These are phyloP conservation scores for Fusarium nisikadoi DNA, from an alignment of 2,329 filamentous ascomycete species.

Conservation along the genomic window DNA sequence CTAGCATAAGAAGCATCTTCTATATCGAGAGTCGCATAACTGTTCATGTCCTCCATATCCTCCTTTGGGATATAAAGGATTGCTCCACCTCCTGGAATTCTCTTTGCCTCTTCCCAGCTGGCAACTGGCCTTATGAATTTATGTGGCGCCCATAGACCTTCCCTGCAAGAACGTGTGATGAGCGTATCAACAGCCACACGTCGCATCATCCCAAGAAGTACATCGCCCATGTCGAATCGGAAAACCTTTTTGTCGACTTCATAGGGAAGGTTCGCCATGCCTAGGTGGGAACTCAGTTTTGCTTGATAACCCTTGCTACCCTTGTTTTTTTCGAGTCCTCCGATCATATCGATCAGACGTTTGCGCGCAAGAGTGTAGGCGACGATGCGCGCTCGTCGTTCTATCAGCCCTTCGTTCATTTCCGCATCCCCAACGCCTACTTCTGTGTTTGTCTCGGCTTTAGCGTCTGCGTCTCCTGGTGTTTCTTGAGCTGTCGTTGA, in stretches of 20 bases:
- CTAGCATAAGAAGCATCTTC: constrained; percentile 47
- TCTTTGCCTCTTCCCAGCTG: constrained; percentile 57
- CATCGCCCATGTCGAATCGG: constrained; percentile 65
- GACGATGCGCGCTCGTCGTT: constrained; percentile 23
- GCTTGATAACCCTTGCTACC: background rate
- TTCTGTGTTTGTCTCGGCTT: background rate
- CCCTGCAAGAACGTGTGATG: constrained; percentile 35
- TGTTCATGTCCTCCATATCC: constrained; percentile 43
- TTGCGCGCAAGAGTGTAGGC: constrained; percentile 47
- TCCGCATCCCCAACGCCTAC: background rate
- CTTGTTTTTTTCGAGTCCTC: background rate
- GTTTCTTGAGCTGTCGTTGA: background rate
- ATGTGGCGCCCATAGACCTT: constrained; percentile 16
- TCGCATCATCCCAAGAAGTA: constrained; percentile 63
- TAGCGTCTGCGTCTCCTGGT: background rate
- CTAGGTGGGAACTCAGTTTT: constrained; percentile 40
- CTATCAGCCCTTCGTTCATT: background rate
- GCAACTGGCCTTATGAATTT: constrained; percentile 56
- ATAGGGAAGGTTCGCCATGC: constrained; percentile 37
- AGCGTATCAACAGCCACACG: constrained; percentile 59
- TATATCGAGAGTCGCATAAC: constrained; percentile 59
- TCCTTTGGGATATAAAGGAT: constrained; percentile 55
- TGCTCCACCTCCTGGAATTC: constrained; percentile 55
- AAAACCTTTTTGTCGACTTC: constrained; percentile 32
- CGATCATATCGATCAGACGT: constrained; percentile 43